Conservation (phyloP, 345 rosid species). For the Reutealis trisperma region DNA sequence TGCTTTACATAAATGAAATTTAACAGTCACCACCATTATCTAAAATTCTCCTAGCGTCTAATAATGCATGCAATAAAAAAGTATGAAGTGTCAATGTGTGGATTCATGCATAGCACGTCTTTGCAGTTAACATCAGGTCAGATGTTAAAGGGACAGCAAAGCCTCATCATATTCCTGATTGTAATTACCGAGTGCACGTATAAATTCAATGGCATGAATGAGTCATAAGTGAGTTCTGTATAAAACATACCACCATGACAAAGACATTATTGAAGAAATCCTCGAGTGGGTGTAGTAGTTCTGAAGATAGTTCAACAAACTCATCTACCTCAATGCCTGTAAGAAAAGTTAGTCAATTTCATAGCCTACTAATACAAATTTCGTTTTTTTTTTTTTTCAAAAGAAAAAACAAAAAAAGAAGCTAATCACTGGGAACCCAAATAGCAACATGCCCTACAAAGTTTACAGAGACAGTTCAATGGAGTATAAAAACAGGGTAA, state of each 20-base stretch:
- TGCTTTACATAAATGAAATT: too few species aligned
- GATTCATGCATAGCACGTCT: background rate
- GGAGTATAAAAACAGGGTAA: too few species aligned
- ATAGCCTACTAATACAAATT: background rate
- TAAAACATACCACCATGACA: constrained; percentile 92
- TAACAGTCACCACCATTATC: background rate
- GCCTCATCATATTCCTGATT: background rate
- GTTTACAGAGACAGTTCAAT: background rate
- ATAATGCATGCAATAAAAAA: too few species aligned
- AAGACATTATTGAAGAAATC: constrained; percentile 87
- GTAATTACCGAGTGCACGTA: background rate
- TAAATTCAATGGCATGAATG: background rate
- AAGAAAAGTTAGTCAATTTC: constrained; percentile 9
- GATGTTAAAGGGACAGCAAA: background rate
- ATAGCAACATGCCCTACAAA: background rate
- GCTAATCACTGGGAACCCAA: background rate
- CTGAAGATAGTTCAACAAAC: constrained; percentile 66
- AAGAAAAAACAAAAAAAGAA: background rate
- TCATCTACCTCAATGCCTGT: constrained; percentile 74
- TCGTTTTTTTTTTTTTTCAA: background rate
- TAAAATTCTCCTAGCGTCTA: too few species aligned
- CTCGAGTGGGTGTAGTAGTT: constrained; percentile 73
- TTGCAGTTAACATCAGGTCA: background rate
- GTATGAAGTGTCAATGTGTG: background rate
- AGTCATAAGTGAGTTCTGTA: background rate